A percentile compares a stretch with the other conserved stretches of the same genome.
Conservation (phyloP, 768 basidiomycete species). For the Amanita subjunquillea region DNA sequence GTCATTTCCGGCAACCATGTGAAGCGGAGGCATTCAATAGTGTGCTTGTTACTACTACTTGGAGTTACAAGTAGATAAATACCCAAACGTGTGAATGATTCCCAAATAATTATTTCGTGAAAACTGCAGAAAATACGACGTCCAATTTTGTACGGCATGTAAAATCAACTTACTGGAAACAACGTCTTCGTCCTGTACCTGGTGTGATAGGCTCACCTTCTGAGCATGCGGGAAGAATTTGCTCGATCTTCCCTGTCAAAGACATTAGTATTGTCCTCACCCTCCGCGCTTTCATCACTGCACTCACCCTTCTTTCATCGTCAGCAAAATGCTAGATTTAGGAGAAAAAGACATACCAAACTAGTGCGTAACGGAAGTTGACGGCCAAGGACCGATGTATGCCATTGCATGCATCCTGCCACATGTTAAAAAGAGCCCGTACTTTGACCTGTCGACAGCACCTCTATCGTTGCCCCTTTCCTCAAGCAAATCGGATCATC, state of each 20-base stretch:
- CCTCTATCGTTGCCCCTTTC: constrained; percentile 90
- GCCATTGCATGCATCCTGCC: constrained; percentile 79
- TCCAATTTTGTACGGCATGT: neutral
- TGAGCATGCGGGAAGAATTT: constrained; percentile 92
- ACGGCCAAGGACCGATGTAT: constrained; percentile 83
- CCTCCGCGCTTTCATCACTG: neutral
- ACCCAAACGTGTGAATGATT: neutral
- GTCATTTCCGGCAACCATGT: neutral
- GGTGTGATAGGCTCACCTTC: constrained; percentile 80
- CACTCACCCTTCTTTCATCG: constrained; percentile 1
- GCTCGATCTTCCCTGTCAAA: constrained; percentile 74
- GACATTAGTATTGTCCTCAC: neutral
- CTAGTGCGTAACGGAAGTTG: constrained; percentile 90
- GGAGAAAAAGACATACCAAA: constrained; percentile 52
- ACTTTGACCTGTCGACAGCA: constrained; percentile 14
- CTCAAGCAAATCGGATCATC: constrained; percentile 85
- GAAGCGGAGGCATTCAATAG: neutral
- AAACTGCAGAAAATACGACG: neutral
- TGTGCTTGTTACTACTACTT: neutral
- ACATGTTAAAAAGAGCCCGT: neutral
- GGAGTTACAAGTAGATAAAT: neutral
- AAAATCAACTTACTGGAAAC: constrained; percentile 61
- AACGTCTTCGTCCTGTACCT: constrained; percentile 81
- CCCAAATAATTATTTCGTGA: neutral
- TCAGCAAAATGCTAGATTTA: neutral